A percentile compares a stretch with the other conserved stretches of the same genome.
These are phyloP conservation scores for Penicillium sp. DNA, from an alignment of 2,329 filamentous ascomycete genomes.

Conservation along the genomic window DNA sequence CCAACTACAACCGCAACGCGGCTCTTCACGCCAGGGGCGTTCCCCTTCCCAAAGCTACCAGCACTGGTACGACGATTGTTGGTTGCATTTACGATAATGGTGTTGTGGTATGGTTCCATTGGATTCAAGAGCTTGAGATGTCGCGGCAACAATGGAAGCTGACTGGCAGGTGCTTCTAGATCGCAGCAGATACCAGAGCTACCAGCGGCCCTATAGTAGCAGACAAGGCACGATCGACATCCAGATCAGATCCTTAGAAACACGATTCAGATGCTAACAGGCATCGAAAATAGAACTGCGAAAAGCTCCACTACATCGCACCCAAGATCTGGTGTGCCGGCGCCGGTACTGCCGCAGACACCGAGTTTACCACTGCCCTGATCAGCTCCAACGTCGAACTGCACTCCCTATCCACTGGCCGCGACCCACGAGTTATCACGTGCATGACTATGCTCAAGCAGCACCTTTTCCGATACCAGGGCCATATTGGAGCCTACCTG, in stretches of 20 bases:
- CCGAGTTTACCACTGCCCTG: conserved; percentile 97
- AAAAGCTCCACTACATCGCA: conserved; percentile 98
- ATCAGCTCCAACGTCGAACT: conserved; percentile 99
- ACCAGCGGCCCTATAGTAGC: conserved; percentile 97
- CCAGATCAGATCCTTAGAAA: background rate
- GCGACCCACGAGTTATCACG: conserved; percentile 94
- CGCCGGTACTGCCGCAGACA: conserved; percentile 95
- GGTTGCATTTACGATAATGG: conserved; percentile 96
- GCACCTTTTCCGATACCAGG: conserved; percentile 98
- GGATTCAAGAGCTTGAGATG: background rate
- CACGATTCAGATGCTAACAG: conserved; percentile 7
- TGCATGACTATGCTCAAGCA: conserved; percentile 99
- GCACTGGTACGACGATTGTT: conserved; percentile 98
- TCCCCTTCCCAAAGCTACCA: conserved; percentile 94
- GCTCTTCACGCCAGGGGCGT: conserved; percentile 92
- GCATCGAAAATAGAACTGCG: conserved; percentile 71
- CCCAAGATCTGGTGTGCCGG: conserved; percentile 99
- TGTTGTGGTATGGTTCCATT: conserved; percentile 70
- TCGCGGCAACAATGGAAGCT: conserved; percentile 17
- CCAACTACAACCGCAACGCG: conserved; percentile 99
- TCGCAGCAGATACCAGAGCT: conserved; percentile 96
- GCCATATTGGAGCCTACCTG: conserved; percentile 95
- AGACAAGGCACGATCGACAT: conserved; percentile 69
- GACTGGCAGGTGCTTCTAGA: conserved; percentile 54
- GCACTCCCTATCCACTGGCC: conserved; percentile 92